These are phyloP conservation scores for Metschnikowia continentalis DNA, from an alignment of 805 yeast species.

Conservation along the genomic window DNA sequence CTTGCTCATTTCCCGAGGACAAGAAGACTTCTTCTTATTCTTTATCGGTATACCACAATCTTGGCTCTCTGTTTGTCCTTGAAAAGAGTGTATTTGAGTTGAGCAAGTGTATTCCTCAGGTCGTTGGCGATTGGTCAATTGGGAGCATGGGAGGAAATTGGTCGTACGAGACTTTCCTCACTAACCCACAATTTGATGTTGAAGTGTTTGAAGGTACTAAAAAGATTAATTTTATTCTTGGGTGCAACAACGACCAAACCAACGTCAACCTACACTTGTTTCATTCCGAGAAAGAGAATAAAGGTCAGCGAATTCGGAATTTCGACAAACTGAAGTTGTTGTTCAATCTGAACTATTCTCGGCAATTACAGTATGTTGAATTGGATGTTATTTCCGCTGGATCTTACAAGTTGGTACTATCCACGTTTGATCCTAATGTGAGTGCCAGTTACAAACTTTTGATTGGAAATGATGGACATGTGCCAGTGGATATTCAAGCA, in stretches of 20 bases:
- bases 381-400: conserved; percentile 26
- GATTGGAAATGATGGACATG: conserved; percentile 21
- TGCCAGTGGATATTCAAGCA: conserved; percentile 9
- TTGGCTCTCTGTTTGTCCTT: conserved; percentile 15
- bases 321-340: conserved; percentile 23
- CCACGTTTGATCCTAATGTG: conserved; percentile 38
- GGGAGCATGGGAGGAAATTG: conserved; percentile 53
- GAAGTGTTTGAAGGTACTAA: conserved; percentile 16
- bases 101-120: conserved; percentile 11
- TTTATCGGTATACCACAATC: conserved; percentile 26
- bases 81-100: conserved; percentile 24
- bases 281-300: conserved; percentile 29
- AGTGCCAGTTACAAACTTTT: conserved; percentile 29
- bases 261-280: conserved; percentile 44
- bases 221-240: conserved; percentile 14
- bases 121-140: conserved; percentile 44
- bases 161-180: conserved; percentile 40
- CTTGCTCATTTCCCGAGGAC: conserved; percentile 15
- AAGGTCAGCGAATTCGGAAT: conserved; percentile 18
- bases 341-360: conserved; percentile 30
- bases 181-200: conserved; percentile 52
- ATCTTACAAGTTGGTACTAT: conserved; percentile 42
- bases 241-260: conserved; percentile 13
- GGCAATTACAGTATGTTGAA: conserved; percentile 28
- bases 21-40: conserved; percentile 21